Base-by-base conservation (phyloP, 768 basidiomycete genomes). In the Hemileccinum rubropunctum region DNA sequence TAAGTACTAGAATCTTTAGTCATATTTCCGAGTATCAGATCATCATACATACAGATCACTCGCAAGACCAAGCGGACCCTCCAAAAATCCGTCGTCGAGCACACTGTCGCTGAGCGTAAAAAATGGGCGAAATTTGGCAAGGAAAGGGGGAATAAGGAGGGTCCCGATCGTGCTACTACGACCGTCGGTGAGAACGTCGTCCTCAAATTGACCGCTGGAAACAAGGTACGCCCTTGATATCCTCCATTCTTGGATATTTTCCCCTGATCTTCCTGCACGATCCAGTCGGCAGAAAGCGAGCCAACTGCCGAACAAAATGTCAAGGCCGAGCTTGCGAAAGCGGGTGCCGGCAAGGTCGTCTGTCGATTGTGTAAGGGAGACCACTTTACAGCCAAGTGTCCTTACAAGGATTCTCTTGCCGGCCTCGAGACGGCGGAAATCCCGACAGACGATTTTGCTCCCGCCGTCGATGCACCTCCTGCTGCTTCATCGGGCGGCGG, bases 331-430 rank as follows among this genome's bases (percentile, higher is more conserved):
- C 79, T 88, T 45, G 79, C 78, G 14, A 82, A 82, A 47, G 81
- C 84, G 1, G 92, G 91, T 52, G 84, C 83, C 18, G 92, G 92
- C 64, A 93, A 93, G 65, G 90, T 99, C 55, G 71, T 78, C 38
- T 99, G 97, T 78, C 81, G 97, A 56, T 73, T 97, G 48, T 98
- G 97, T 75, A 91, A 95, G 66, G 97, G 95, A 45, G 89, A 88
- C 56, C 97, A 98, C 74, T 98, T 95, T 71, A 99, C 97, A 13
- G 89, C 94, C 55, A 94, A 95, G 70, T 98, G 97, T 79, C 97
- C 97, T 6, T 95, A 94, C 80, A 97, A 94, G 72, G 94, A 98
- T 61, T 88, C 89, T 9, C 80, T 99, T 13, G 86, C 84, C 10
- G 88, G 82, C 4, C 74, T 93, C 42, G 89, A 79, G 27, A 84